Conservation (phyloP, 768 basidiomycete species). For the Paxillus ammoniavirescens region DNA sequence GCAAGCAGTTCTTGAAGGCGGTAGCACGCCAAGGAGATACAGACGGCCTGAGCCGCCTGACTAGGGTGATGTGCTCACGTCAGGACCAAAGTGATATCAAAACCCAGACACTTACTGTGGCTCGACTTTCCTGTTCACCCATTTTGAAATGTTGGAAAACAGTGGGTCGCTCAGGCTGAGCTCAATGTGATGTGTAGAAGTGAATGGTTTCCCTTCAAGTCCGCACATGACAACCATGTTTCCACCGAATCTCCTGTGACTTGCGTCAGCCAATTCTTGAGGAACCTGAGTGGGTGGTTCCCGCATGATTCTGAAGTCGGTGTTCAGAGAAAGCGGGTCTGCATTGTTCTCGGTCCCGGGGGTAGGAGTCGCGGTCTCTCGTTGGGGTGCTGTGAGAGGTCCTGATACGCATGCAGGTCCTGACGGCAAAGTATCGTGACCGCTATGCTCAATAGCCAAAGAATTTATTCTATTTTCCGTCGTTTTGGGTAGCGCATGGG, state of each 20-base stretch:
- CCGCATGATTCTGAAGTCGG: conserved; percentile 15
- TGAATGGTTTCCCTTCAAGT: conserved; percentile 18
- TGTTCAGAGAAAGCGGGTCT: conserved; percentile 12
- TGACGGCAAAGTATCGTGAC: not conserved
- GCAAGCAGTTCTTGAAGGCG: conserved; percentile 24
- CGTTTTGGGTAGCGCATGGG: not conserved
- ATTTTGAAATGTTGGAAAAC: conserved; percentile 30
- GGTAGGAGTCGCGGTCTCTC: conserved; percentile 10
- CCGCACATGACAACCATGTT: conserved; percentile 20
- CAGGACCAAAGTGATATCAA: not conserved
- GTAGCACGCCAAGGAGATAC: conserved; percentile 48
- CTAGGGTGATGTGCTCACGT: conserved; percentile 18
- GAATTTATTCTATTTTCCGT: not conserved
- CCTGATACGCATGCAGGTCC: not conserved
- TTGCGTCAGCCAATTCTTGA: not conserved
- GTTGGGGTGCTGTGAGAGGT: not conserved
- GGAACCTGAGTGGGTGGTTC: not conserved
- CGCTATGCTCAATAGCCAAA: not conserved
- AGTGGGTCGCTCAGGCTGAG: conserved; percentile 30
- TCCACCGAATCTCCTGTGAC: conserved; percentile 10
- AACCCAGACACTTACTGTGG: conserved; percentile 30
- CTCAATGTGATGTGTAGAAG: conserved; percentile 18
- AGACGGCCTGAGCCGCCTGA: conserved; percentile 35
- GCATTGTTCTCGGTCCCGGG: conserved; percentile 6
- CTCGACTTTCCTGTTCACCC: conserved; percentile 33